phyloP scores from a whole-genome alignment of 176 grass and related monocot genomes.

The Zoysia japonica region DNA sequence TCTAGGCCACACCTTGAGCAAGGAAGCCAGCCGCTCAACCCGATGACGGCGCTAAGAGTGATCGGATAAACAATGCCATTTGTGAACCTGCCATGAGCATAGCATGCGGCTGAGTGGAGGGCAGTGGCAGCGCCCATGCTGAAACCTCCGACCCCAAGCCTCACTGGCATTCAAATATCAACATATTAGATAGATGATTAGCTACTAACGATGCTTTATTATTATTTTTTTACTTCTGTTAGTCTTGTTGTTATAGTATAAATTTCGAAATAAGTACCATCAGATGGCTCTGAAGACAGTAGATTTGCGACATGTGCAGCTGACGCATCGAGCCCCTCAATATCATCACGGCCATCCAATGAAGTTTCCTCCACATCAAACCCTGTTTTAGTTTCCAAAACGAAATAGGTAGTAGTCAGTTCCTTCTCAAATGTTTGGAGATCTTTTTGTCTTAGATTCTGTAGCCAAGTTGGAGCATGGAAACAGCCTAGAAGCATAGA shows the following conservation, averaged over 20 bases:
- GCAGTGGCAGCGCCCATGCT: constrained; percentile 79
- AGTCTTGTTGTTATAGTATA: neutral
- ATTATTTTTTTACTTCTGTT: neutral
- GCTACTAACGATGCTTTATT: neutral
- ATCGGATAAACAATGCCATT: constrained; percentile 65
- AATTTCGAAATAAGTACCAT: constrained; percentile 55
- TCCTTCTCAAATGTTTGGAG: neutral
- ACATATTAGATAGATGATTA: neutral
- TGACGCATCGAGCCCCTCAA: constrained; percentile 76
- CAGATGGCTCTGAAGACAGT: constrained; percentile 76
- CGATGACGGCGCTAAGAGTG: constrained; percentile 54
- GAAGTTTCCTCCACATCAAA: constrained; percentile 84
- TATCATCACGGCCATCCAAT: constrained; percentile 76
- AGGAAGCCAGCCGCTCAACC: constrained; percentile 96
- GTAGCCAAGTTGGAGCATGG: constrained; percentile 23
- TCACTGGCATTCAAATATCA: constrained; percentile 50
- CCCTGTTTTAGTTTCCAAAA: constrained; percentile 53
- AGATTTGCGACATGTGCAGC: constrained; percentile 85
- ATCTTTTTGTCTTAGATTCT: neutral
- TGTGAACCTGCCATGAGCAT: constrained; percentile 73
- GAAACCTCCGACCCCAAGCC: constrained; percentile 93
- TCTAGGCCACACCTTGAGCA: constrained; percentile 59
- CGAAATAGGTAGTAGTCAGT: neutral
- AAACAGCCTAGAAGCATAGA: constrained; percentile 22
- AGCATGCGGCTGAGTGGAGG: constrained; percentile 84